Percentiles rank a stretch among this genome's conserved stretches.
Evolutionary conservation across 2,329 filamentous ascomycete species (phyloP).

Genomic region (Aquanectria penicillioides): DNA sequence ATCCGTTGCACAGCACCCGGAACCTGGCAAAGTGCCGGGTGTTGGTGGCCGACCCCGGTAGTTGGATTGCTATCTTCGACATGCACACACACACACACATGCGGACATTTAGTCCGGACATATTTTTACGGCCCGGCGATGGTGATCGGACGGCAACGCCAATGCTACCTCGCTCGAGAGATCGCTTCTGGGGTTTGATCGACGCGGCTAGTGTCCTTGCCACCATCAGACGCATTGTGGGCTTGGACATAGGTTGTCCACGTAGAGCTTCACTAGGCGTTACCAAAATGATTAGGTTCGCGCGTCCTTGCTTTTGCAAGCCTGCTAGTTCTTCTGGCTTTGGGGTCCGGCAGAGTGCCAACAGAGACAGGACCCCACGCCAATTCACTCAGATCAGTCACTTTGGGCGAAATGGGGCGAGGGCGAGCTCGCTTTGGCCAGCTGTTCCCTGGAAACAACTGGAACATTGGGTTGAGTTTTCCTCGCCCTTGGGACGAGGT

Average conservation of each 20-base stretch:
- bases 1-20: not conserved
- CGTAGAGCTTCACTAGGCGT: not conserved
- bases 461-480: slow-evolving; percentile 14
- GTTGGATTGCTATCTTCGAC: slow-evolving; percentile 24
- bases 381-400: slow-evolving; percentile 24
- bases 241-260: not conserved
- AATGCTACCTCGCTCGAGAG: slow-evolving; percentile 34
- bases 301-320: slow-evolving; percentile 28
- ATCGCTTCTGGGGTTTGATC: slow-evolving; percentile 24
- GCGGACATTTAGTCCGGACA: too few relatives aligned
- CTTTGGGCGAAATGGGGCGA: slow-evolving; percentile 5
- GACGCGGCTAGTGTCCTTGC: slow-evolving; percentile 6
- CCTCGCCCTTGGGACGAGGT: slow-evolving; percentile 27
- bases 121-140: slow-evolving; percentile 7
- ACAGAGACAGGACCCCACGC: slow-evolving; percentile 18
- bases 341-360: too few relatives aligned
- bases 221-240: not conserved
- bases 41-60: slow-evolving; percentile 21
- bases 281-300: not conserved
- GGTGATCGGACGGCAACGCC: slow-evolving; percentile 22
- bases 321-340: slow-evolving; percentile 19
- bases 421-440: slow-evolving; percentile 20
- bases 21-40: slow-evolving; percentile 22
- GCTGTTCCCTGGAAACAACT: slow-evolving; percentile 19
- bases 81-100: too few relatives aligned